These are phyloP conservation scores for Trichomonas gallinae DNA, from an alignment of 208 protist genomes.

Conservation along the genomic window DNA sequence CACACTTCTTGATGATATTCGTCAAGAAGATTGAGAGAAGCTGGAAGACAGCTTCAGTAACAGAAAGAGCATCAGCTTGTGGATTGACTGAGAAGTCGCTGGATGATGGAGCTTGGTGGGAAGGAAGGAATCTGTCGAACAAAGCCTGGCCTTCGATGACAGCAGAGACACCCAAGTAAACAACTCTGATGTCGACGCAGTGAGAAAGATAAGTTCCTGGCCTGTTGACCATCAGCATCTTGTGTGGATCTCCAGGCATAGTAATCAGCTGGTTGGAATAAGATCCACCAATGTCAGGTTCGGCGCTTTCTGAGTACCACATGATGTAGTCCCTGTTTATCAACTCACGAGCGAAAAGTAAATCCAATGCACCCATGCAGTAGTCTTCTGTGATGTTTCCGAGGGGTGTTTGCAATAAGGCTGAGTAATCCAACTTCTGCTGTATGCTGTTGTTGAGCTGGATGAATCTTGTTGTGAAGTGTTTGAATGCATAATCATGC, in stretches of 20 bases:
- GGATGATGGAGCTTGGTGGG: background rate
- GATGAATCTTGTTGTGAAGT: background rate
- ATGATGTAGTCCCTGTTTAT: background rate
- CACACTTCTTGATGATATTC: background rate
- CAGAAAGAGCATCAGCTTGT: background rate
- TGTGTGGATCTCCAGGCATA: background rate
- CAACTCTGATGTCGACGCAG: background rate
- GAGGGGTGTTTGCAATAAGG: background rate
- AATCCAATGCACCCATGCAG: background rate
- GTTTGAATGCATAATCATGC: background rate
- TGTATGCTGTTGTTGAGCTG: background rate
- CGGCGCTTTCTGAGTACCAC: background rate
- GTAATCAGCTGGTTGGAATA: background rate
- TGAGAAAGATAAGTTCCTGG: background rate
- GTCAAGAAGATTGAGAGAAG: background rate
- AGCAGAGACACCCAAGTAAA: background rate
- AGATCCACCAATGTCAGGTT: background rate
- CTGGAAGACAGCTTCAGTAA: background rate
- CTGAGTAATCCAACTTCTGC: background rate
- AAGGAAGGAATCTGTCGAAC: background rate
- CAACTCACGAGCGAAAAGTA: background rate
- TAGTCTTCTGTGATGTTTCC: background rate
- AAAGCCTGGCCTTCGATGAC: conserved; percentile 8
- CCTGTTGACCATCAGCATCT: background rate
- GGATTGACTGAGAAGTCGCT: background rate